phyloP scores from a whole-genome alignment of 352 stramenopile species.

The Hyphochytrium catenoides region DNA sequence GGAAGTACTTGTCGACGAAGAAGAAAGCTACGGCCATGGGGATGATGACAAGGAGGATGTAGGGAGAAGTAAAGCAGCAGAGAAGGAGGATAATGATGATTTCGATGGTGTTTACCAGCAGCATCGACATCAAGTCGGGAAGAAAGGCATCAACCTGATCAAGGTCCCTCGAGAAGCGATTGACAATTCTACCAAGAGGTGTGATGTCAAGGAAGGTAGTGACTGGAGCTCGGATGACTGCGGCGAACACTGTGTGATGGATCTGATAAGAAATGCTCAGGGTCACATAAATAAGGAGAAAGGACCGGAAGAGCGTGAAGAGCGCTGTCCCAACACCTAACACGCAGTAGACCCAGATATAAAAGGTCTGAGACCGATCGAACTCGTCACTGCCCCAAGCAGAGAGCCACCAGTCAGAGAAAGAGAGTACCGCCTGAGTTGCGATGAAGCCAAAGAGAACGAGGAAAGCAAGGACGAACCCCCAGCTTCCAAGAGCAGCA shows the following conservation, averaged over 20 bases:
- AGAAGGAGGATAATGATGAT: neutral
- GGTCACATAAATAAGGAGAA: too few relatives aligned
- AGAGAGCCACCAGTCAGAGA: conserved; percentile 6
- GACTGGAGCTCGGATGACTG: conserved; percentile 4
- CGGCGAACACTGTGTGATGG: conserved; percentile 2
- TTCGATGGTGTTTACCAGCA: conserved; percentile 2
- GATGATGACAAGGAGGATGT: conserved; percentile 2
- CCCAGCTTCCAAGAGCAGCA: conserved; percentile 3
- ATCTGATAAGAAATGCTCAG: conserved; percentile 2
- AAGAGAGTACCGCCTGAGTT: conserved; percentile 1
- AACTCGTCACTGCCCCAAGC: too few relatives aligned
- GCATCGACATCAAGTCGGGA: conserved; percentile 12
- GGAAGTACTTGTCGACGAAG: conserved; percentile 29
- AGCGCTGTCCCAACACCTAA: too few relatives aligned
- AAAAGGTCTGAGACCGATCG: too few relatives aligned
- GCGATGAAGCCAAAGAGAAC: conserved; percentile 3
- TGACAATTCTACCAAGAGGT: conserved; percentile 40
- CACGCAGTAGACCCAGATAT: too few relatives aligned
- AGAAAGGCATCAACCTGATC: conserved; percentile 39
- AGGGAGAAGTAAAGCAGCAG: conserved; percentile 1
- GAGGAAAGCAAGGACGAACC: neutral
- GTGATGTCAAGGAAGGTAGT: conserved; percentile 11
- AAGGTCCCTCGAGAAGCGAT: conserved; percentile 38
- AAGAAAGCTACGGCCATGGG: conserved; percentile 25
- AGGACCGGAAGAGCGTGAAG: too few relatives aligned